These are phyloP conservation scores for Carpinus viminea DNA, from an alignment of 306 rosid species.

Conservation along the genomic window DNA sequence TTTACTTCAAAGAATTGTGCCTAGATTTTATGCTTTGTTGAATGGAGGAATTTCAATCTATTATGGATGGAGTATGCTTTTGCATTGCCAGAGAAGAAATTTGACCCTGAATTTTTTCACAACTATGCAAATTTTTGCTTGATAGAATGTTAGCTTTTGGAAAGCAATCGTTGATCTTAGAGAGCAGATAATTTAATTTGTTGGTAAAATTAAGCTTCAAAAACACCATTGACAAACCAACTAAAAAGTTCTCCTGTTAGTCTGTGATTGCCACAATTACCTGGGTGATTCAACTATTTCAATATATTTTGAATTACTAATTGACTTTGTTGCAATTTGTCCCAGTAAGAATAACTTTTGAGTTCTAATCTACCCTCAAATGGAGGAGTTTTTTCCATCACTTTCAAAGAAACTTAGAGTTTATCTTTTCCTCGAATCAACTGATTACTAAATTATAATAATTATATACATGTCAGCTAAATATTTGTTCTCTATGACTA, in stretches of 20 bases:
- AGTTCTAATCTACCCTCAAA: slow-evolving; percentile 20
- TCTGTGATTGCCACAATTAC: slow-evolving; percentile 8
- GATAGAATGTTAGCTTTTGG: slow-evolving; percentile 11
- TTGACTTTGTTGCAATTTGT: slow-evolving; percentile 14
- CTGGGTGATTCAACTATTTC: background rate
- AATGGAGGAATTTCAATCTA: background rate
- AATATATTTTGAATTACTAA: slow-evolving; percentile 1
- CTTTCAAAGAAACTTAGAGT: background rate
- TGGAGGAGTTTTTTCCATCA: slow-evolving; percentile 4
- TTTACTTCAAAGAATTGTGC: background rate
- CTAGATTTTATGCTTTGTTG: background rate
- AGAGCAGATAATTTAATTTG: slow-evolving; percentile 16
- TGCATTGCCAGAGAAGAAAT: background rate
- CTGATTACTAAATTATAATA: background rate
- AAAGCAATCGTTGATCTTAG: slow-evolving; percentile 30
- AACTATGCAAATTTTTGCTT: background rate
- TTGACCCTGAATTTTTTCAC: background rate
- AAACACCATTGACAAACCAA: slow-evolving; percentile 26
- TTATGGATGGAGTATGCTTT: background rate
- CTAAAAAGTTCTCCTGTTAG: background rate
- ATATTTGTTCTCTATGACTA: background rate
- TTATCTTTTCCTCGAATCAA: slow-evolving; percentile 11
- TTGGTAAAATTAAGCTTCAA: slow-evolving; percentile 18
- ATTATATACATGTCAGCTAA: background rate
- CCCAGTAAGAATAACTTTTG: slow-evolving; percentile 6